A percentile compares a stretch with the other conserved stretches of the same genome.
Conservation (phyloP, 441 rosid species). For the Francoa sonchifolia region DNA sequence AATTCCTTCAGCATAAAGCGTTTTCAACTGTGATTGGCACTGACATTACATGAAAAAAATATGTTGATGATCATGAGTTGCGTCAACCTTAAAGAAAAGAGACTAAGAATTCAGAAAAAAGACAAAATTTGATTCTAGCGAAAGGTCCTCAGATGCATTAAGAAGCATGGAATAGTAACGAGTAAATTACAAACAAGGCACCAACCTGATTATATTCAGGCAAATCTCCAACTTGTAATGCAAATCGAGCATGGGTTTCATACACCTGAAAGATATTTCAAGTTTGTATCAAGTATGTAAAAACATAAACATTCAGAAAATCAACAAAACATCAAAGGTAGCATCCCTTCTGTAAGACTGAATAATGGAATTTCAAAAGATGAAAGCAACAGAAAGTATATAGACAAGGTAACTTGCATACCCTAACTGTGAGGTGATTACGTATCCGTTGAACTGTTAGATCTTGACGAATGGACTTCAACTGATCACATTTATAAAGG, state of each 20-base stretch:
- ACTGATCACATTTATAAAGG: conserved; percentile 90
- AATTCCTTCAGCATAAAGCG: conserved; percentile 83
- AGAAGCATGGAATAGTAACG: no score
- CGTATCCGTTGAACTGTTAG: conserved; percentile 87
- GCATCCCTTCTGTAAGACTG: neutral
- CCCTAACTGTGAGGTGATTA: conserved; percentile 83
- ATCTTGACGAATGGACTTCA: conserved; percentile 98
- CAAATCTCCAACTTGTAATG: conserved; percentile 85
- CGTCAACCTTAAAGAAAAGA: no score
- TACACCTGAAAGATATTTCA: conserved; percentile 55
- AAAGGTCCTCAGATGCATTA: no score
- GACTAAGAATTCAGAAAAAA: no score
- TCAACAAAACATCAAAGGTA: neutral
- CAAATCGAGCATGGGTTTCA: conserved; percentile 95
- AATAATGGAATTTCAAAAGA: neutral
- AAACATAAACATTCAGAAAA: neutral
- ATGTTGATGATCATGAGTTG: no score
- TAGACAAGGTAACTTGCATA: conserved; percentile 14
- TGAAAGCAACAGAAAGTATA: neutral
- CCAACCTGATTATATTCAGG: conserved; percentile 95
- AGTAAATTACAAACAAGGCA: no score
- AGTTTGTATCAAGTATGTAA: neutral
- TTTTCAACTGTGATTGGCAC: conserved; percentile 94
- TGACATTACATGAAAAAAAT: conserved; percentile 21
- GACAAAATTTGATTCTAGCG: no score